A percentile compares a stretch with the other conserved stretches of the same genome.
Conservation (phyloP, 371 early-diverging fungal genomes). For the Umbelopsis sp. region DNA sequence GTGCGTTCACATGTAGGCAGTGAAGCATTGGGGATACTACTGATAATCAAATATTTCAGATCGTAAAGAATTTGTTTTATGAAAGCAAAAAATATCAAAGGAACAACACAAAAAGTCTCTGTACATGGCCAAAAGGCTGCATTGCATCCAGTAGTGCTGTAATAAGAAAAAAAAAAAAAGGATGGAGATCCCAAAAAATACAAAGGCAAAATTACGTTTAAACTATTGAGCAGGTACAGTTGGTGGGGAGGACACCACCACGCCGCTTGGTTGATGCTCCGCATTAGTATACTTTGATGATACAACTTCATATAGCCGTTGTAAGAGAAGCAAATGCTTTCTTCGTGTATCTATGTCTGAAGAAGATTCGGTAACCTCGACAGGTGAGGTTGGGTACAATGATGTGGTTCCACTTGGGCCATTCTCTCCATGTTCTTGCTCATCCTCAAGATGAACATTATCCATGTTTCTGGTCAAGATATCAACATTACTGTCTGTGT, state of each 20-base stretch:
- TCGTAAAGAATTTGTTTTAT: not conserved
- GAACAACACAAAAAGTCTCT: not conserved
- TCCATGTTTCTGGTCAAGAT: slow-evolving; percentile 13
- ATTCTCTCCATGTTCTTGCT: not conserved
- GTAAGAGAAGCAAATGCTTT: slow-evolving; percentile 1
- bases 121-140: not conserved
- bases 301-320: not conserved
- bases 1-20: not conserved
- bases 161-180: not conserved
- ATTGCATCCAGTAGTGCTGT: not conserved
- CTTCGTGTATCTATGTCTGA: slow-evolving; percentile 1
- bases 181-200: not conserved
- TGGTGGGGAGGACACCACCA: not conserved
- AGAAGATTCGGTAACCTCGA: not conserved
- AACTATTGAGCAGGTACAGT: slow-evolving; percentile 1
- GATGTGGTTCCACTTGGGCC: not conserved
- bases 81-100: not conserved
- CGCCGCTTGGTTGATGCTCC: not conserved
- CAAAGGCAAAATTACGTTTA: not conserved
- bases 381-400: slow-evolving; percentile 1
- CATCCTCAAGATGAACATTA: not conserved
- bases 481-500: not conserved
- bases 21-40: too few species aligned
- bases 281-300: slow-evolving; percentile 2
- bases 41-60: too few species aligned